A percentile compares a stretch with the other conserved stretches of the same genome.
These are phyloP conservation scores for Escallonia rubra DNA, from an alignment of 129 eudicot species.

Conservation along the genomic window DNA sequence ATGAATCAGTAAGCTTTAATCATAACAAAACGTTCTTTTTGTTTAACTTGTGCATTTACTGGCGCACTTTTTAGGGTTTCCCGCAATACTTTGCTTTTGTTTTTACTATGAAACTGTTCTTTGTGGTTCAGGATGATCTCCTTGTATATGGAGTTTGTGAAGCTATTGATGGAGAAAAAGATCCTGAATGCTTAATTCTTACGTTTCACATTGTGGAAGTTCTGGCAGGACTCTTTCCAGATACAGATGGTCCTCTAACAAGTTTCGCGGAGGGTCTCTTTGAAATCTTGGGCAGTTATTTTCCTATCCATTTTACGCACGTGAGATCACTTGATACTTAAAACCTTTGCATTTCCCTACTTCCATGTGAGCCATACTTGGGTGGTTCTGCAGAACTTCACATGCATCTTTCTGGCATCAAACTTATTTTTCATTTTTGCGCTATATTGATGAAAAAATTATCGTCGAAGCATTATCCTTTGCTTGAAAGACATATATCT, in stretches of 20 bases:
- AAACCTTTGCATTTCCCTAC: conserved; percentile 5
- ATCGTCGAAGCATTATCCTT: no score
- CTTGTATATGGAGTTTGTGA: conserved; percentile 70
- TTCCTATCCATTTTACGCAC: conserved; percentile 92
- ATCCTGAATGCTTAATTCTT: conserved; percentile 76
- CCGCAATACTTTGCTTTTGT: background rate
- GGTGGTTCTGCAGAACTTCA: background rate
- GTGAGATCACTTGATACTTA: conserved; percentile 39
- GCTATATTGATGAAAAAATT: no score
- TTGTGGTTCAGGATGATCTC: conserved; percentile 55
- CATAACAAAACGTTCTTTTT: no score
- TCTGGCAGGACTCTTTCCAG: conserved; percentile 56
- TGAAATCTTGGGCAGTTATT: conserved; percentile 75
- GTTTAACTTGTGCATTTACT: no score
- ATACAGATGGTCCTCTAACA: conserved; percentile 57
- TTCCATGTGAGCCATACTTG: background rate
- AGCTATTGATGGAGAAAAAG: conserved; percentile 91
- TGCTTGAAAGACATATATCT: no score
- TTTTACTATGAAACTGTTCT: background rate
- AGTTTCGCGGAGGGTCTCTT: conserved; percentile 74
- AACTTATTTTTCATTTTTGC: no score
- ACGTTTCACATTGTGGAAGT: conserved; percentile 66
- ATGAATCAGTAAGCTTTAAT: no score
- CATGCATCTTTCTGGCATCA: background rate
- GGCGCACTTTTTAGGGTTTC: no score